phyloP scores from a whole-genome alignment of 2,329 filamentous ascomycete genomes.

The Colletotrichum liaoningense region DNA sequence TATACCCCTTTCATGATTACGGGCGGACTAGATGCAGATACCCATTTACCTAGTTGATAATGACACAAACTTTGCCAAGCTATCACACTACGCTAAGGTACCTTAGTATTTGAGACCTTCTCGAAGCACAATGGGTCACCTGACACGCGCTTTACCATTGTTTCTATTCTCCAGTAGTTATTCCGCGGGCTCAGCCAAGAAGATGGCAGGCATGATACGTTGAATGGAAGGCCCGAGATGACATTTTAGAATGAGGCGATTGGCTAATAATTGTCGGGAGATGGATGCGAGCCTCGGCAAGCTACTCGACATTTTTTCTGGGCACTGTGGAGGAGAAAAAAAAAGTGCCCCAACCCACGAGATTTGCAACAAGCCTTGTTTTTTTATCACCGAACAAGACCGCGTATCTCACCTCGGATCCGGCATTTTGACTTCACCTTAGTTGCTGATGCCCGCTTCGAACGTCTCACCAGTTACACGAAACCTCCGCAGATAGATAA shows the following conservation, averaged over 20 bases:
- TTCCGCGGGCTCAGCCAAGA: slow-evolving; percentile 7
- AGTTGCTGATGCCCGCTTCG: neutral
- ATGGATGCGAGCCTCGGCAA: neutral
- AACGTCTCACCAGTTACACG: neutral
- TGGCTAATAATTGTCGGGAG: neutral
- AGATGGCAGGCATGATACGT: neutral
- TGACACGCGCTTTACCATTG: neutral
- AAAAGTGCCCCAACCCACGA: neutral
- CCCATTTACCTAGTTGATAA: slow-evolving; percentile 2
- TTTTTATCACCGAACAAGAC: neutral
- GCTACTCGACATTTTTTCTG: neutral
- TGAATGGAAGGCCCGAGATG: neutral
- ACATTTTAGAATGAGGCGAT: slow-evolving; percentile 9
- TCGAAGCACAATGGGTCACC: neutral
- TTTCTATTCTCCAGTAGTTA: neutral
- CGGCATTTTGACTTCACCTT: neutral
- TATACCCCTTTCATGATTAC: slow-evolving; percentile 25
- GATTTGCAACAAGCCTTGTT: neutral
- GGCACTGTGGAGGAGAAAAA: neutral
- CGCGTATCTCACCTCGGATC: neutral
- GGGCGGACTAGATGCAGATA: slow-evolving; percentile 20
- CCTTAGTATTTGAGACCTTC: neutral
- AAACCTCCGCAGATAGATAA: neutral
- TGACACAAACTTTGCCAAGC: neutral
- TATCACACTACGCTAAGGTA: neutral